Evolutionary conservation across 352 stramenopile species (phyloP), one percentile per base, ranked within the genome.

Genomic region (Phytopythium boreale): DNA sequence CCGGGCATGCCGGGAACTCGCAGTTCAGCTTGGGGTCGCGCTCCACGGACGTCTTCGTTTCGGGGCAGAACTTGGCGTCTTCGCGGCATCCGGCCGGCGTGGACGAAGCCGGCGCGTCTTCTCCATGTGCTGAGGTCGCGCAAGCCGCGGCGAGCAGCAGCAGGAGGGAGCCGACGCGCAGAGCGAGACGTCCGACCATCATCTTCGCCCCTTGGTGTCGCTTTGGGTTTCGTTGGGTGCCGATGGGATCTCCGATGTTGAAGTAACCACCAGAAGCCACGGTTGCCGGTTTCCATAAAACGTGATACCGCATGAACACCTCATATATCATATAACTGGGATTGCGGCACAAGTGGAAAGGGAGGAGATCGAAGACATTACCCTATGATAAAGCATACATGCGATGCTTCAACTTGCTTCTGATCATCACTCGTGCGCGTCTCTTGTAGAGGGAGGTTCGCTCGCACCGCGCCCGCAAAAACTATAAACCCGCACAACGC

Each of bases 1-100:
- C 67, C 1, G 68, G 69, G 46, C 72, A 79, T 3, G 36, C 6
- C 19, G 63, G 60, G 60, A 72, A 84, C 15, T 74, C n/a, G 66
- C 81, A 79, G 49, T 75, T 51, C 26, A 72, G 68, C 2, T 60
- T 26, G 9, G 68, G 71, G 27, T 84, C 71, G 61, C 69, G 72
- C 8, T 43, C 51, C 11, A 79, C 39, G 0, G 69, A 52, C 29
- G 36, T 12, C 19, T 49, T 59, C 29, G 43, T 62, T 12, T 57
- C 75, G 51, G 17, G 55, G 39, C 61, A 84, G 59, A n/a, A 75
- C 47, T 67, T 61, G 24, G 67, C 74, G 39, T 83, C 73, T 67
- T 88, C 80, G n/a, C 36, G 39, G 52, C 80, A 87, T 5, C 49
- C 49, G 14, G 17, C n/a, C 4, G 49, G 49, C 26, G 26, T 15